Base-by-base conservation (phyloP, 306 rosid species). In the Echinosophora koreensis region DNA sequence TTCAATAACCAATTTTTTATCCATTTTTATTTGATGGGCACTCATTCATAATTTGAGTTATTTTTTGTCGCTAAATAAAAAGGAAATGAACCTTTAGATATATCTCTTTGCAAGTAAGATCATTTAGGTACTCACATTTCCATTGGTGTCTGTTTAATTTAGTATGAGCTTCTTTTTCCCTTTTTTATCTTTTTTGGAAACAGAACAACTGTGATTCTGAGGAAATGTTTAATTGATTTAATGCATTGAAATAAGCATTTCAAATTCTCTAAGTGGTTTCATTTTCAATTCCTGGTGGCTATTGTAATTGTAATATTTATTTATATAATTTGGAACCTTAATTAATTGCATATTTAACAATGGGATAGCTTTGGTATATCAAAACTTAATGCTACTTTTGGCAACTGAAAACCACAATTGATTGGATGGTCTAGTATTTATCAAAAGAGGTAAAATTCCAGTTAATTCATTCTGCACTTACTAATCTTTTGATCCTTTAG, bases 181-280 rank as follows among this genome's bases (percentile, higher is more conserved):
- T 42, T 59, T 44, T 54, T 42, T 30, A 27, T 28, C 51, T 42
- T 69, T 34, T 35, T 49, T 12, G 14, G 60, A 12, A 63, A 64
- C 63, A 46, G 22, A 22, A 22, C 30, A n/a, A 67, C 59, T 13
- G 1, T 61, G n/a, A 8, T 28, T 10, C 60, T 14, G 39, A 18
- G 66, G 39, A 10, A 47, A 56, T 16, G 8, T 42, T 12, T 63
- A 28, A 79, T 28, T 6, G 9, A 63, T 63, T 71, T 41, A 71
- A 71, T 47, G 17, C 30, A 71, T 39, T 78, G 38, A 32, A 38
- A 27, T 58, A 46, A 16, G 69, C 51, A 59, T 80, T 74, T 38
- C 22, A 12, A 80, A 52, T 74, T 34, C 34, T 67, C 63, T 12
- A 79, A 64, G 68, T 18, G 66, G 69, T 65, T 55, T 16, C 2